Conservation (phyloP, 2,329 filamentous ascomycete species). For the Blumeria graminis region DNA sequence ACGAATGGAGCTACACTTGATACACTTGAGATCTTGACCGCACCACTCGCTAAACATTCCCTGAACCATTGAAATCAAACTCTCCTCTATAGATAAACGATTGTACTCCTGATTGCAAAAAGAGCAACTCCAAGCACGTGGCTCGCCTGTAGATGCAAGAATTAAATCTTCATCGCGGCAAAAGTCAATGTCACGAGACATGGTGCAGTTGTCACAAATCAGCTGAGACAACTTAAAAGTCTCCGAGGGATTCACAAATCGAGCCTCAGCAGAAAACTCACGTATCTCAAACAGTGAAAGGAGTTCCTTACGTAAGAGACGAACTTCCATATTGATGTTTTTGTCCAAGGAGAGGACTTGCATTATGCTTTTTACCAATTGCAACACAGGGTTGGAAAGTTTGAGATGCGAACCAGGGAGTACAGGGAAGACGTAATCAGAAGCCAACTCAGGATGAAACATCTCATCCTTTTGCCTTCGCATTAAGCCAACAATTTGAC, state of each 20-base stretch:
- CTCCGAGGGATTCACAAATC: slow-evolving; percentile 66
- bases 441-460: slow-evolving; percentile 65
- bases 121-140: slow-evolving; percentile 41
- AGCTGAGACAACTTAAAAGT: slow-evolving; percentile 50
- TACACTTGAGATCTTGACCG: slow-evolving; percentile 72
- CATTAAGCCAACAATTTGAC: slow-evolving; percentile 63
- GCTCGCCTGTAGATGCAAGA: slow-evolving; percentile 16
- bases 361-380: slow-evolving; percentile 81
- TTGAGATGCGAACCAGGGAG: slow-evolving; percentile 49
- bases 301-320: slow-evolving; percentile 70
- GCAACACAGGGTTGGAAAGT: slow-evolving; percentile 51
- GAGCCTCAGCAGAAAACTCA: slow-evolving; percentile 75
- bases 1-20: slow-evolving; percentile 42
- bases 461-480: slow-evolving; percentile 71
- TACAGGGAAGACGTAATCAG: slow-evolving; percentile 65
- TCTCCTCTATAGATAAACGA: slow-evolving; percentile 61
- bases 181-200: slow-evolving; percentile 70
- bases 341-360: slow-evolving; percentile 81
- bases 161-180: slow-evolving; percentile 73
- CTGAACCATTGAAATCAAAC: slow-evolving; percentile 54
- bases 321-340: slow-evolving; percentile 68
- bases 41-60: slow-evolving; percentile 55
- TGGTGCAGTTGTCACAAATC: slow-evolving; percentile 75
- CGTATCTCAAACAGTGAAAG: slow-evolving; percentile 78
- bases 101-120: slow-evolving; percentile 58